Evolutionary conservation across 768 basidiomycete genomes (phyloP), one percentile per base, ranked within the genome.

Genomic region (Arthromyces matolae): DNA sequence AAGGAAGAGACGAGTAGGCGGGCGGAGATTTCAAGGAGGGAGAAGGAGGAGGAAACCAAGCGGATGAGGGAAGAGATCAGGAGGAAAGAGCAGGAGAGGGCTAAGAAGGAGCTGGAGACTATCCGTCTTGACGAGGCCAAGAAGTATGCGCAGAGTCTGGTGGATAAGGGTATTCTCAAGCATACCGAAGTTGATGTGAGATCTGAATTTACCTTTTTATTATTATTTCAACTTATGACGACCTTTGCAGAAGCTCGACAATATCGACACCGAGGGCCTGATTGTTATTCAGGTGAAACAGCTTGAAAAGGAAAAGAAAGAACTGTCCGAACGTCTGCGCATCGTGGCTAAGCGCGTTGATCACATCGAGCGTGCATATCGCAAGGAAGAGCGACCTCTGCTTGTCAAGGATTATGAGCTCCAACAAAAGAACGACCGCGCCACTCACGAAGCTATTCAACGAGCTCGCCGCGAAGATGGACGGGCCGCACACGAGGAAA

Each of bases 271-370:
- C 8, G 86, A 89, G 59, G 81, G 82, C 38, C 79, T 98, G 52
- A 86, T 97, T 65, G 80, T 78, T 24, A 80, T 96, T 56, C 93
- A 96, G 65, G 93, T 96, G 29, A 85, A 92, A 55, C 93, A 97
- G 62, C 77, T 97, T 36, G 96, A 96, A 71, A 96, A 95, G 71
- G 94, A 98, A 71, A 95, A 93, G 77, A 86, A 82, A 59, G 89
- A 93, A 56, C 73, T 90, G 54, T 78, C 76, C 48, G 89, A 93
- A 58, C 80, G 87, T 18, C 76, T 95, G 39, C 84, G 92, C 19
- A 80, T 94, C 54, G 77, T 85, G 35, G 64, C 83, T 29, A 98
- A 98, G 70, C 86, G 93, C 20, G 80, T 97, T 57, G 96, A 98
- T 62, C 95, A 99, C 69, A 64, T 89, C 64, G 95, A 98, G 69